Conservation (phyloP, 306 rosid species). For the Clitoria ternatea region DNA sequence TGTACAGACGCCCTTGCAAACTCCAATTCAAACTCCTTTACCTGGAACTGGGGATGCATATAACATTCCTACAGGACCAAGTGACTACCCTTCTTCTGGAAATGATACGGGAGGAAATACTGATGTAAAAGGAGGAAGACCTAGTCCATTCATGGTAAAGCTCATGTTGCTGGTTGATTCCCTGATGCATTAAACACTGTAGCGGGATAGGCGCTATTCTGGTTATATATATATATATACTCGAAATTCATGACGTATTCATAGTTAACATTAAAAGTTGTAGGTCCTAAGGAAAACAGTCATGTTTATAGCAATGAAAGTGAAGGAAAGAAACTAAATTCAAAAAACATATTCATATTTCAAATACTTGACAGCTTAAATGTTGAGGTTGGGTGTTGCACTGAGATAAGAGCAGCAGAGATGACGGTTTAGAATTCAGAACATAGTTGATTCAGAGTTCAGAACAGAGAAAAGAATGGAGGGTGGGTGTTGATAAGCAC, state of each 20-base stretch:
- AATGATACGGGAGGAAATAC: conserved; percentile 62
- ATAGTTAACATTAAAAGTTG: background rate
- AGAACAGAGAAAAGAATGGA: background rate
- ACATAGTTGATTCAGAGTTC: background rate
- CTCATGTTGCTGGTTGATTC: background rate
- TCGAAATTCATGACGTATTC: background rate
- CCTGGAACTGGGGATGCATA: conserved; percentile 77
- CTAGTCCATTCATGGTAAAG: conserved; percentile 71
- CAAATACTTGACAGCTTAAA: background rate
- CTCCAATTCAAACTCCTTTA: conserved; percentile 90
- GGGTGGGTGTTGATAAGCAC: background rate
- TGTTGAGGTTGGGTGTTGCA: background rate
- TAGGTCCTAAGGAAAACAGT: background rate
- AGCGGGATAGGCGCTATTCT: background rate
- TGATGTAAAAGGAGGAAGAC: conserved; percentile 73
- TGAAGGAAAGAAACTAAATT: background rate
- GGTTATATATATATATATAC: background rate
- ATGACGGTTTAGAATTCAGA: background rate
- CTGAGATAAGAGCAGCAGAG: background rate
- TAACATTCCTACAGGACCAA: conserved; percentile 84
- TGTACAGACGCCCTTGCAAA: conserved; percentile 79
- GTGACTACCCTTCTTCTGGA: conserved; percentile 74
- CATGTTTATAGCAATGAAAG: background rate
- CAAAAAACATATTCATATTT: background rate
- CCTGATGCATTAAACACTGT: background rate